Evolutionary conservation across 805 yeast genomes (phyloP), one percentile per base, ranked within the genome.

Genomic region (Danielia oregonensis): DNA sequence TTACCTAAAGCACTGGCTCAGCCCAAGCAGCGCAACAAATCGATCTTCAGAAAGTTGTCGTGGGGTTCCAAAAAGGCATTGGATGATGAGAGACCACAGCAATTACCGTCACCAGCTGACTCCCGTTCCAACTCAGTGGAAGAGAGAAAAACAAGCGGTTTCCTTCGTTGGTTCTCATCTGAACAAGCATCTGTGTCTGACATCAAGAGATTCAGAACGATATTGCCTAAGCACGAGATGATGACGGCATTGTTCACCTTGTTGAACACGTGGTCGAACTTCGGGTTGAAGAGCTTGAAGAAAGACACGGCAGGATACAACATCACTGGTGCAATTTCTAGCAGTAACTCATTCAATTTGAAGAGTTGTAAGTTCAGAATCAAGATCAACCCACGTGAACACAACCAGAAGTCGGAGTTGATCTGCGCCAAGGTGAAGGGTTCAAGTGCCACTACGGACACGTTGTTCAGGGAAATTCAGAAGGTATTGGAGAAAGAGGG

Each of bases 401-500:
- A 45, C 39, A 54, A 52, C 42, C 68, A 55, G 63, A 57, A 73
- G 31, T 78, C 86, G 29, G 73, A 68, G 39, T 61, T 83, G 23
- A 70, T 71, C 11, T 79, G 85, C 50, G 74, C 70, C 14, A 78
- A 79, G 53, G 71, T 74, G 21, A 77, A 74, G 43, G 93, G 93
- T 5, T 80, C 88, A 1, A 59, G 68, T 21, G 76, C 74, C 43
- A 76, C 86, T 5, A 72, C 83, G 33, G 70, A 62, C 23, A 78
- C 78, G 41, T 63, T 83, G 45, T 75, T 74, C 42, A 63, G 59
- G 36, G 89, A 83, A 51, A 72, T 82, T 43, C 78, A 76, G 46
- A 78, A 75, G 51, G 84, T 82, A 22, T 63, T 83, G 47, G 65
- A 64, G 32, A 78, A 78, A 53, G 88, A 82, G 54, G 77, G 78